Base-by-base conservation (phyloP, 106 monocot species). In the Acanthochlamys bracteata region DNA sequence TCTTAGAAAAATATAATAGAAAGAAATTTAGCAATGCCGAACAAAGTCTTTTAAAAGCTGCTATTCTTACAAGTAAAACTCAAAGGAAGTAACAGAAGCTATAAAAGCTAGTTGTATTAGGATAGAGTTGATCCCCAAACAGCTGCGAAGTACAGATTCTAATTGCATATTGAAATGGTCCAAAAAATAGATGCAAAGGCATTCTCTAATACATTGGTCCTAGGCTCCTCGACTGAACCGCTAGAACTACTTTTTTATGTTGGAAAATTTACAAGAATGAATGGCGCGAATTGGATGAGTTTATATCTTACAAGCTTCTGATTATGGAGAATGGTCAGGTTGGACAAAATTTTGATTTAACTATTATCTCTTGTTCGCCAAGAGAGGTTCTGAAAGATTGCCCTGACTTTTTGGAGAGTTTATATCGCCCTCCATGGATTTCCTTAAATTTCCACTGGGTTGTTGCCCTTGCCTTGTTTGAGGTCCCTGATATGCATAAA, bases 401-500 rank as follows among this genome's bases (percentile, higher is more conserved):
- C 47, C 55, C 67, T 80, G 75, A 61, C 74, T 63, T 72, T 65
- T 76, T 19, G 74, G 64, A 25, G 88, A 53, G 17, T 72, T 73
- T 13, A 42, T 39, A 71, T 84, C 84, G n/a, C 80, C 66, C 64
- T 81, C 88, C 27, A 63, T 59, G 16, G 82, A 4, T 75, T 79
- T 89, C 68, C 69, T 89, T 12, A 69, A 12, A 39, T 41, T 65
- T 65, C 68, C 76, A 41, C 63, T 20, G 23, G 73, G 71, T n/a
- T 68, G 86, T 25, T 81, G 84, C 19, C 81, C 84, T 73, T 77
- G 89, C 49, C 85, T 73, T 76, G 69, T 76, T 22, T 85, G 89
- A 61, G 71, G 74, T 61, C 79, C 89, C 78, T 89, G 75, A 20
- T 1, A 24, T n/a, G 20, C 19, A 57, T 3, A 27, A 65, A 4